A percentile compares a stretch with the other conserved stretches of the same genome.
Conservation (phyloP, 352 stramenopile species). For the Stramenopiles sp. region DNA sequence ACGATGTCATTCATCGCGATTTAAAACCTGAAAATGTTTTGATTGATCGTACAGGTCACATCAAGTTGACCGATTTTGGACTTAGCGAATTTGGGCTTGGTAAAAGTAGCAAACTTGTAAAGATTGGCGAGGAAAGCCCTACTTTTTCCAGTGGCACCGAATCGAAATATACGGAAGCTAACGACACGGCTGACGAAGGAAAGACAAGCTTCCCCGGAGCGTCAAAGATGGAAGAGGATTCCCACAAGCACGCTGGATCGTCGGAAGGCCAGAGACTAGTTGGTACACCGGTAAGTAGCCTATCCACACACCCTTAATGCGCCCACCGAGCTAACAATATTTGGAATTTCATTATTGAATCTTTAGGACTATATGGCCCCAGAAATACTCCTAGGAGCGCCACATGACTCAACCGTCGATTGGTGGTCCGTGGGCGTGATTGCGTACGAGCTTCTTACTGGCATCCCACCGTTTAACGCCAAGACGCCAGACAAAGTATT, state of each 20-base stretch:
- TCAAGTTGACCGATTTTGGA: conserved; percentile 64
- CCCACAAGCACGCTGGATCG: too few relatives aligned
- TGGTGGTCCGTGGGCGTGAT: conserved; percentile 74
- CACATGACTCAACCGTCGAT: conserved; percentile 50
- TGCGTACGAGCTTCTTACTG: conserved; percentile 43
- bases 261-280: not conserved
- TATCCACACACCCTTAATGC: too few relatives aligned
- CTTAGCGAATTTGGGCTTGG: conserved; percentile 48
- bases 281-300: not conserved
- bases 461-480: conserved; percentile 64
- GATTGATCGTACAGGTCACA: conserved; percentile 55
- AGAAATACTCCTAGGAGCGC: conserved; percentile 50
- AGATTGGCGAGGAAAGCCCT: not conserved
- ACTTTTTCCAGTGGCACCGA: too few relatives aligned
- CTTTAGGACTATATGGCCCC: conserved; percentile 67
- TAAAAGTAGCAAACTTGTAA: not conserved
- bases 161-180: not conserved
- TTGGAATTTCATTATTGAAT: too few relatives aligned
- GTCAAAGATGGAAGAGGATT: too few relatives aligned
- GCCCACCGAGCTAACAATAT: too few relatives aligned
- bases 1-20: conserved; percentile 59
- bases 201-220: not conserved
- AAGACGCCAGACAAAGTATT: conserved; percentile 63
- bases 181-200: not conserved
- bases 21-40: conserved; percentile 69